A percentile compares a stretch with the other conserved stretches of the same genome.
These are phyloP conservation scores for Stygiomarasmius scandens DNA, from an alignment of 1,284 basidiomycete genomes.

Conservation along the genomic window DNA sequence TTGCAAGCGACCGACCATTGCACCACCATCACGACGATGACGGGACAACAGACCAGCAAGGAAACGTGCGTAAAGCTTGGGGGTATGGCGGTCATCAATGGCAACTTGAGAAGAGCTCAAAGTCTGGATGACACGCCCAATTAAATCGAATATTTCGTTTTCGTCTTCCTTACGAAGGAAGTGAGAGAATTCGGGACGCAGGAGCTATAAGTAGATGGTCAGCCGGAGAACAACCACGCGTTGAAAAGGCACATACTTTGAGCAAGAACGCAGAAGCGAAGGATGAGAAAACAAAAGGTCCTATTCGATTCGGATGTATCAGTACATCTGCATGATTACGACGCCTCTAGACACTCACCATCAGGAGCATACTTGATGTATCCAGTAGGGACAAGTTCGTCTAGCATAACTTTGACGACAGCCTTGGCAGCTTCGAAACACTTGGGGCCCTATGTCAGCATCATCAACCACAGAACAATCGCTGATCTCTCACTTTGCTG, in stretches of 20 bases:
- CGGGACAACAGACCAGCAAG: conserved; percentile 67
- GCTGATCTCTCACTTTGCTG: conserved; percentile 51
- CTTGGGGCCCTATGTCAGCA: conserved; percentile 35
- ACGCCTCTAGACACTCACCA: conserved; percentile 48
- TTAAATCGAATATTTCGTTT: conserved; percentile 70
- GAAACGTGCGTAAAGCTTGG: conserved; percentile 80
- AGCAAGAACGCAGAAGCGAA: conserved; percentile 86
- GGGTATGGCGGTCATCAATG: conserved; percentile 81
- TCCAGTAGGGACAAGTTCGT: conserved; percentile 67
- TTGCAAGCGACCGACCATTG: conserved; percentile 50
- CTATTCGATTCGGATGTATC: conserved; percentile 33
- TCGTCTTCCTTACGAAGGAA: conserved; percentile 65
- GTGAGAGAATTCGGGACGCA: conserved; percentile 71
- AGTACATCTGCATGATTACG: conserved; percentile 1
- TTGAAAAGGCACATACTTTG: conserved; percentile 55
- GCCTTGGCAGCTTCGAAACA: conserved; percentile 72
- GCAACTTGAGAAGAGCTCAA: conserved; percentile 74
- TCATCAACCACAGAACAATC: background rate
- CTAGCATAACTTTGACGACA: conserved; percentile 68
- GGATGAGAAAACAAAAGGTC: conserved; percentile 81
- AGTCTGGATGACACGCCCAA: conserved; percentile 71
- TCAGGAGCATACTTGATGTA: conserved; percentile 85
- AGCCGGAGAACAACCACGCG: background rate
- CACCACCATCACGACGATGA: conserved; percentile 62
- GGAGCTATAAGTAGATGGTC: conserved; percentile 46